Conservation (phyloP, 805 yeast species). For the Yarrowia sp. region DNA sequence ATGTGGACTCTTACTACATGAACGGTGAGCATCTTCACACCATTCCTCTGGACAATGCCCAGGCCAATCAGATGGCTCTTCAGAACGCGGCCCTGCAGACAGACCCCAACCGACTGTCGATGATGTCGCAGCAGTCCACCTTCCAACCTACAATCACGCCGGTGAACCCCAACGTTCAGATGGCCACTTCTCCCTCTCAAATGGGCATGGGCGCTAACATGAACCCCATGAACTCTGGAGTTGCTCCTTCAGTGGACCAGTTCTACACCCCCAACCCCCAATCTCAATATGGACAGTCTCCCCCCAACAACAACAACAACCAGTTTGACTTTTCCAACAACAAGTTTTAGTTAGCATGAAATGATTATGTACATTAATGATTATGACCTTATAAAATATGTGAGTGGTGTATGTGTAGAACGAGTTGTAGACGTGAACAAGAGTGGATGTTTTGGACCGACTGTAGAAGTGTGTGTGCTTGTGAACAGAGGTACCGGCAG, state of each 20-base stretch:
- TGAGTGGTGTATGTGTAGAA: not conserved
- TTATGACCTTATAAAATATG: slow-evolving; percentile 25
- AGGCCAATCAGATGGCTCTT: slow-evolving; percentile 29
- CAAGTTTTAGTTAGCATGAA: slow-evolving; percentile 35
- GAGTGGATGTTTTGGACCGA: too few species aligned
- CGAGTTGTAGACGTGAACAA: too few species aligned
- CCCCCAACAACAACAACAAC: slow-evolving; percentile 37
- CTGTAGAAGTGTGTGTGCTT: too few species aligned
- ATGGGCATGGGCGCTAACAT: slow-evolving; percentile 6
- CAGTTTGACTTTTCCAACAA: slow-evolving; percentile 33
- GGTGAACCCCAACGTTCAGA: slow-evolving; percentile 8
- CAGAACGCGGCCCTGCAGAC: slow-evolving; percentile 33
- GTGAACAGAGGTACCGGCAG: too few species aligned
- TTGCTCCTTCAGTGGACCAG: slow-evolving; percentile 30
- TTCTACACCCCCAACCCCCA: slow-evolving; percentile 37
- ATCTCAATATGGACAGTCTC: slow-evolving; percentile 31
- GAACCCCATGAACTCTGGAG: slow-evolving; percentile 8
- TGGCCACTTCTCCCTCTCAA: slow-evolving; percentile 24
- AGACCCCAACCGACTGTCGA: slow-evolving; percentile 28
- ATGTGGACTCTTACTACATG: slow-evolving; percentile 38
- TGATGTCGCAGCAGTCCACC: slow-evolving; percentile 21
- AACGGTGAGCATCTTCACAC: slow-evolving; percentile 31
- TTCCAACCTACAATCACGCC: slow-evolving; percentile 29
- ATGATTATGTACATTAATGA: slow-evolving; percentile 34
- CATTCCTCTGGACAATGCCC: slow-evolving; percentile 24